phyloP scores from a whole-genome alignment of 106 monocot genomes.

The Triglochin maritima region DNA sequence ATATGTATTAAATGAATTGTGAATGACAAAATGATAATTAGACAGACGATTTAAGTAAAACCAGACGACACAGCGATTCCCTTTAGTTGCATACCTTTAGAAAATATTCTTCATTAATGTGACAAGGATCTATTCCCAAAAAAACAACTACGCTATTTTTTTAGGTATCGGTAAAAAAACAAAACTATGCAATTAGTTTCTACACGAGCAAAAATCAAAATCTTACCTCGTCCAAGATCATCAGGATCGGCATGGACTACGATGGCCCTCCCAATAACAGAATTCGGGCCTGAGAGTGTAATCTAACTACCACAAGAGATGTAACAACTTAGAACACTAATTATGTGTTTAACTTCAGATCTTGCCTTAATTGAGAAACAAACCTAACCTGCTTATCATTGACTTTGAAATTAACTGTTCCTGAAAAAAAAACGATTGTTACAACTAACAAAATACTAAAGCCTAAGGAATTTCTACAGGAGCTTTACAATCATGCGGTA shows the following conservation, averaged over 20 bases:
- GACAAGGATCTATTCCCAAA: no score
- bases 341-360: background rate
- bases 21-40: no score
- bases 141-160: no score
- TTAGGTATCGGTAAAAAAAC: no score
- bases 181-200: no score
- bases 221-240: constrained; percentile 73
- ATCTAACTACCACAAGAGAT: constrained; percentile 29
- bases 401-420: constrained; percentile 28
- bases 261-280: constrained; percentile 67
- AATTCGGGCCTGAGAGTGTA: constrained; percentile 53
- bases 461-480: background rate
- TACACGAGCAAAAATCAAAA: background rate
- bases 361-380: background rate
- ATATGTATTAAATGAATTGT: no score
- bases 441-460: background rate
- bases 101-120: no score
- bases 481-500: background rate
- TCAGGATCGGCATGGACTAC: constrained; percentile 80
- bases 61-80: no score
- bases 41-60: no score
- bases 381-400: constrained; percentile 32
- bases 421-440: constrained; percentile 13
- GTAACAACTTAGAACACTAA: background rate
- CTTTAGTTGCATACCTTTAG: no score